A percentile compares a stretch with the other conserved stretches of the same genome.
phyloP scores from a whole-genome alignment of 75 land plant species.

The Azolla pinnata region DNA sequence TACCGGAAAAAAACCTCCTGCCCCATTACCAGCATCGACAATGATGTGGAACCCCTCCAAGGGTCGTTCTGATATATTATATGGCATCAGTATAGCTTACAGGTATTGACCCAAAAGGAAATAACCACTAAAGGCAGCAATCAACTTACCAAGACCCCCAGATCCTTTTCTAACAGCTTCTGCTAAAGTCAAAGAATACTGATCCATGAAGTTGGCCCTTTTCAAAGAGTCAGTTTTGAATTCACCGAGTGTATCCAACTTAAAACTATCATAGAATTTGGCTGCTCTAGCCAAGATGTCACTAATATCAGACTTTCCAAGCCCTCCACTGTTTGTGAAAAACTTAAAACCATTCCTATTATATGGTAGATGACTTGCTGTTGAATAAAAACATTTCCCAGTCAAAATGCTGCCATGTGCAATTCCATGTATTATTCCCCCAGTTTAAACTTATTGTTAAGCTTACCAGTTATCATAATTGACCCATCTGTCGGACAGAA shows the following conservation, averaged over 20 bases:
- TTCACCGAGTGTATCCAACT: slow-evolving; percentile 25
- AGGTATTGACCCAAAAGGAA: not conserved
- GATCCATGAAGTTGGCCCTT: slow-evolving; percentile 67
- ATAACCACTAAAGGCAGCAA: not conserved
- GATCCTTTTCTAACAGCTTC: slow-evolving; percentile 86
- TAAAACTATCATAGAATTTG: slow-evolving; percentile 37
- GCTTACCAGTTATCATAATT: slow-evolving; percentile 99
- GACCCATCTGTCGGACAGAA: slow-evolving; percentile 87
- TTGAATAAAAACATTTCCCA: slow-evolving; percentile 3
- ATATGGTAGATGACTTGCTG: slow-evolving; percentile 98
- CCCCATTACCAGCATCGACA: slow-evolving; percentile 99
- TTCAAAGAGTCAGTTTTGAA: slow-evolving; percentile 23
- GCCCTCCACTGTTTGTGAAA: slow-evolving; percentile 90
- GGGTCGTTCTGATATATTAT: slow-evolving; percentile 62
- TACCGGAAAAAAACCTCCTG: slow-evolving; percentile 97
- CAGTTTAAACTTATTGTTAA: no score
- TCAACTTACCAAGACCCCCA: slow-evolving; percentile 58
- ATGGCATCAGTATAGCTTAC: not conserved
- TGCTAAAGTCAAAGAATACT: slow-evolving; percentile 73
- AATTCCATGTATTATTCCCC: not conserved
- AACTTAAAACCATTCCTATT: slow-evolving; percentile 95
- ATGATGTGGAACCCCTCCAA: slow-evolving; percentile 92
- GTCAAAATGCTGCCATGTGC: not conserved
- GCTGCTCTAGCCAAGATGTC: slow-evolving; percentile 76
- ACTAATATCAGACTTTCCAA: slow-evolving; percentile 81